Evolutionary conservation across 2,329 filamentous ascomycete genomes (phyloP), one percentile per base, ranked within the genome.

Genomic region (Paecilomyces sp.): DNA sequence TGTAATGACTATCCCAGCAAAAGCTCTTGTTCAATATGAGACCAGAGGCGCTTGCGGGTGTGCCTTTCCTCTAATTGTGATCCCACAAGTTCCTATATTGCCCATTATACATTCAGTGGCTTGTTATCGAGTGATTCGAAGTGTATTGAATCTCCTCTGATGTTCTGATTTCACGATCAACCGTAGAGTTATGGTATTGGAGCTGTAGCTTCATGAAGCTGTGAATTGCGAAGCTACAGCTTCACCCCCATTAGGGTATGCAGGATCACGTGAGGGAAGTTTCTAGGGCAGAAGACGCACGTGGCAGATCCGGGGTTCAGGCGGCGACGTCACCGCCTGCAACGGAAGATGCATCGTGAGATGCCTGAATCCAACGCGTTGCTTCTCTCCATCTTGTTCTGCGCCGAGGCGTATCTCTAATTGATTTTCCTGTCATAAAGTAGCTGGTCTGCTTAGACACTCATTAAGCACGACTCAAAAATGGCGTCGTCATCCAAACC

Each of bases 401-500:
- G 41, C n/a, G 6, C n/a, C 9, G 9, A 47, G 18, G n/a, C 9
- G n/a, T 41, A 36, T n/a, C 13, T 18, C 41, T 15, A 8, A 5
- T n/a, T 18, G 36, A 8, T 53, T 22, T 53, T 12, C 22, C 15
- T 53, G 51, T 25, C n/a, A n/a, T 25, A 53, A 28, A 53, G 51
- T 53, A 53, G 51, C 51, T 25, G 51, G 51, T 28, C 51, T 53
- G 22, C 24, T 25, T n/a, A 25, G 28, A 13, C 22, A 30, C 24
- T 28, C 8, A 54, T 53, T 24, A 30, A 59, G 31, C n/a, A 55
- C 12, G 24, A 68, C 76, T 59, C 64, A 90, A 36, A 30, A 31
- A 62, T 90, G 88, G 87, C 88, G 61, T 90, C 88, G 61, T 89
- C 87, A 60, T 90, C 88, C 56, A 83, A 83, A 66, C 79, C 73